phyloP scores from a whole-genome alignment of 495 filamentous ascomycete species.

The Neurospora sp. region DNA sequence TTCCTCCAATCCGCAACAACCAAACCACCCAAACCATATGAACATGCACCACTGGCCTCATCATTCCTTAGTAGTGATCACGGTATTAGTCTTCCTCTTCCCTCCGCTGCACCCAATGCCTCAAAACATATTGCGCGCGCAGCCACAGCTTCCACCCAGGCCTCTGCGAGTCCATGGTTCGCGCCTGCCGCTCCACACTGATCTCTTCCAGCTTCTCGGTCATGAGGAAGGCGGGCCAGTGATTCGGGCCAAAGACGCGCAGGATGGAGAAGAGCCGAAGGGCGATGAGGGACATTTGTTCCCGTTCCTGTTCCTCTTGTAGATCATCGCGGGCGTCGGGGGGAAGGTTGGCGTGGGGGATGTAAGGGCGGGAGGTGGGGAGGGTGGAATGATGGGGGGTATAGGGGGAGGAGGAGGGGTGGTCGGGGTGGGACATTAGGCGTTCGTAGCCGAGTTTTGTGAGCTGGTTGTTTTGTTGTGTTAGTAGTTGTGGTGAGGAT shows the following conservation, averaged over 20 bases:
- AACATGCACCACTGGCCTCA: too few species aligned
- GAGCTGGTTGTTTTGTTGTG: neutral
- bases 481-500: neutral
- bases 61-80: too few species aligned
- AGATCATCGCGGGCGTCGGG: neutral
- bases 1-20: neutral
- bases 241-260: constrained; percentile 1
- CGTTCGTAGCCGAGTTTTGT: constrained; percentile 9
- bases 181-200: neutral
- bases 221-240: constrained; percentile 7
- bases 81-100: neutral
- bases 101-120: neutral
- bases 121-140: neutral
- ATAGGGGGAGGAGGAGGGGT: neutral
- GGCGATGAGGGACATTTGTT: constrained; percentile 1
- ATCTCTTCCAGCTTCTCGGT: neutral
- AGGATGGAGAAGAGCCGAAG: constrained; percentile 2
- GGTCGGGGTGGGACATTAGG: constrained; percentile 1
- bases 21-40: too few species aligned
- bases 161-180: neutral
- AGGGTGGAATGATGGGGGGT: neutral
- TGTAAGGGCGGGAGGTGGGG: neutral
- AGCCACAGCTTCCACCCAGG: neutral
- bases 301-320: neutral
- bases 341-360: neutral